Conservation (phyloP, 495 filamentous ascomycete genomes). For the Trichoderma gamsii region DNA sequence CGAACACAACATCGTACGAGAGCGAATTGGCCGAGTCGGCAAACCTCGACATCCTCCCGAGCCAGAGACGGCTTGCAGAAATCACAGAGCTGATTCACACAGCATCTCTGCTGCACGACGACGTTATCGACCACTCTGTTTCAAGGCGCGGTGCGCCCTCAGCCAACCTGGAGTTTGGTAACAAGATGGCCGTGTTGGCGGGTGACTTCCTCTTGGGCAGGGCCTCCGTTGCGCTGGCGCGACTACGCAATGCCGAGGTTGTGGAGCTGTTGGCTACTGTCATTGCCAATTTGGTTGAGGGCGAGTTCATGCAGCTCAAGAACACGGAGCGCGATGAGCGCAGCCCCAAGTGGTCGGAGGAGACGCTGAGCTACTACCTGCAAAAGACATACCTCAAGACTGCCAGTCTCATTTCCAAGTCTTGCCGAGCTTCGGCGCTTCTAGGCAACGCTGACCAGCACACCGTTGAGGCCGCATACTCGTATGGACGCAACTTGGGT, state of each 20-base stretch:
- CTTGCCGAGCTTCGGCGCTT: slow-evolving; percentile 81
- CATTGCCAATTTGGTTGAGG: slow-evolving; percentile 94
- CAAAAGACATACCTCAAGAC: slow-evolving; percentile 99
- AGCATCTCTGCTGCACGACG: slow-evolving; percentile 92
- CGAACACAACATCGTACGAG: slow-evolving; percentile 37
- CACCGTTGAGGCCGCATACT: slow-evolving; percentile 84
- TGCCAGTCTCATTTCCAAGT: slow-evolving; percentile 91
- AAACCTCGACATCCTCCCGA: slow-evolving; percentile 76
- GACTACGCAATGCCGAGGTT: slow-evolving; percentile 86
- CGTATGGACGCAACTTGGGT: slow-evolving; percentile 86
- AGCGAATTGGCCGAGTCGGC: slow-evolving; percentile 42
- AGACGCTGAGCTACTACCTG: slow-evolving; percentile 88
- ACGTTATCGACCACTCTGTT: slow-evolving; percentile 90
- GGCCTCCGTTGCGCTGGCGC: slow-evolving; percentile 87
- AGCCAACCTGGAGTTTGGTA: slow-evolving; percentile 89
- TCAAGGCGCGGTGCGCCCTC: slow-evolving; percentile 76
- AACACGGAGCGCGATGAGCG: slow-evolving; percentile 86
- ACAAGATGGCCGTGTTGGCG: slow-evolving; percentile 97
- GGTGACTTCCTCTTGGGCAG: slow-evolving; percentile 91
- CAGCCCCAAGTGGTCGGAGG: slow-evolving; percentile 74
- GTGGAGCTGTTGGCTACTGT: slow-evolving; percentile 91
- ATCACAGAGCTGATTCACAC: slow-evolving; percentile 97
- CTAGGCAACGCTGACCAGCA: slow-evolving; percentile 70
- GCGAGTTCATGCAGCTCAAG: slow-evolving; percentile 98
- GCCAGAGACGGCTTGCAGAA: slow-evolving; percentile 88